A percentile compares a stretch with the other conserved stretches of the same genome.
These are phyloP conservation scores for Nannochloropsis gaditana DNA, from an alignment of 108 stramenopile species.

Conservation along the genomic window DNA sequence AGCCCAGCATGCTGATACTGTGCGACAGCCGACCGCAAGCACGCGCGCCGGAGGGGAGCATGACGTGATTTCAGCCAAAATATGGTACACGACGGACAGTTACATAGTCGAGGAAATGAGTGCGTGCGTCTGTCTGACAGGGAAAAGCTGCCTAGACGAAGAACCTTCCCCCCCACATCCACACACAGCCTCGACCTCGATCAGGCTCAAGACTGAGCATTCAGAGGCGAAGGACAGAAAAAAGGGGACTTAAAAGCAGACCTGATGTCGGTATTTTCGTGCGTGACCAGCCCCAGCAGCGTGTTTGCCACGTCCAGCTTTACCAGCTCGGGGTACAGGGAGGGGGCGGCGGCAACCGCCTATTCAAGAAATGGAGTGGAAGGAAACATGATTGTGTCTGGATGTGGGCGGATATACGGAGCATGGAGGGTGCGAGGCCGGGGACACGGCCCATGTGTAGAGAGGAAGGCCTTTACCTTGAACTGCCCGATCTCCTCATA, in stretches of 20 bases:
- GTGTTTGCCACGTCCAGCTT: conserved; percentile 45
- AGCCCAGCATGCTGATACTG: conserved; percentile 14
- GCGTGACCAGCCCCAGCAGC: conserved; percentile 51
- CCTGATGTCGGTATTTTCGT: conserved; percentile 55
- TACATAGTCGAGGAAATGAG: too few species aligned
- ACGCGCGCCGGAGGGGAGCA: too few species aligned
- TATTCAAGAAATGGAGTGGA: neutral
- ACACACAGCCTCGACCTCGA: too few species aligned
- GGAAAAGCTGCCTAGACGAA: too few species aligned
- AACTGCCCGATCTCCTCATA: conserved; percentile 40
- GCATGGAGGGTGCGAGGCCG: neutral
- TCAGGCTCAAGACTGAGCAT: too few species aligned
- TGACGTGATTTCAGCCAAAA: too few species aligned
- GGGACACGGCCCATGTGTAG: neutral
- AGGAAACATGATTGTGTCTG: neutral
- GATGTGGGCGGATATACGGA: neutral
- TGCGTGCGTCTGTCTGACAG: too few species aligned
- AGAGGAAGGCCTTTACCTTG: neutral
- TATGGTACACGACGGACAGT: too few species aligned
- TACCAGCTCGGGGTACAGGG: conserved; percentile 48
- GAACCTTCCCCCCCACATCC: too few species aligned
- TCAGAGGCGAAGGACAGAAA: neutral
- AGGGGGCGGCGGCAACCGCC: conserved; percentile 44
- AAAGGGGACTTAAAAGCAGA: neutral
- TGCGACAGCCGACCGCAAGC: neutral